Base-by-base conservation (phyloP, 176 grass and related monocot genomes). In the Poa annua region DNA sequence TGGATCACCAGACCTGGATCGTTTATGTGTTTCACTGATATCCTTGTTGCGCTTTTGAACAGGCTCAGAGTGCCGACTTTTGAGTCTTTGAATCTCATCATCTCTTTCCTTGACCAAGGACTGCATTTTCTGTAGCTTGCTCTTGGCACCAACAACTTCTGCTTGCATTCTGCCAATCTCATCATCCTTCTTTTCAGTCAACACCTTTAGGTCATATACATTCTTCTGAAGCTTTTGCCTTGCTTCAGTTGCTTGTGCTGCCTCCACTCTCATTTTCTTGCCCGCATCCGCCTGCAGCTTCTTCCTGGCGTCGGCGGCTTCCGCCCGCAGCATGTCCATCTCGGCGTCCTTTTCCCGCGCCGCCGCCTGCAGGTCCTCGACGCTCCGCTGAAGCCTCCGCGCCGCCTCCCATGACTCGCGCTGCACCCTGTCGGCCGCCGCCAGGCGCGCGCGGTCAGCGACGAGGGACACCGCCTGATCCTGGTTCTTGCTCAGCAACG, bases 101-200 rank as follows among this genome's bases (percentile, higher is more conserved):
- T 87, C 57, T 71, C 80, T 91, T 50, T 62, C 66, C 26, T 94
- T 91, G 35, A 65, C n/a, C 71, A 86, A 57, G 38, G 66, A 82
- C 41, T 8, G 17, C 80, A 89, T 39, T 75, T 79, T 36, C 8
- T 88, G 19, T 47, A 86, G 15, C 66, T 81, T 59, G 14, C 3
- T 66, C 36, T 64, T 1, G 61, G 61, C 13, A 3, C 26, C 61
- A 32, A 17, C 61, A 33, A 13, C 25, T 65, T 65, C 61, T 65
- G 25, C 29, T 65, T 1, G 26, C 14, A 65, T 34, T 65, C 24
- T 83, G 47, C 19, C 6, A 13, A 91, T 91, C 25, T 59, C 77
- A 16, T 32, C 64, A 81, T 78, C 76, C 74, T 91, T 89, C 60
- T 91, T 71, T 71, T 62, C 79, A 47, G 32, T 48, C 50, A 45